Base-by-base conservation (phyloP, 495 filamentous ascomycete species). In the Aspergillus taichungensis region DNA sequence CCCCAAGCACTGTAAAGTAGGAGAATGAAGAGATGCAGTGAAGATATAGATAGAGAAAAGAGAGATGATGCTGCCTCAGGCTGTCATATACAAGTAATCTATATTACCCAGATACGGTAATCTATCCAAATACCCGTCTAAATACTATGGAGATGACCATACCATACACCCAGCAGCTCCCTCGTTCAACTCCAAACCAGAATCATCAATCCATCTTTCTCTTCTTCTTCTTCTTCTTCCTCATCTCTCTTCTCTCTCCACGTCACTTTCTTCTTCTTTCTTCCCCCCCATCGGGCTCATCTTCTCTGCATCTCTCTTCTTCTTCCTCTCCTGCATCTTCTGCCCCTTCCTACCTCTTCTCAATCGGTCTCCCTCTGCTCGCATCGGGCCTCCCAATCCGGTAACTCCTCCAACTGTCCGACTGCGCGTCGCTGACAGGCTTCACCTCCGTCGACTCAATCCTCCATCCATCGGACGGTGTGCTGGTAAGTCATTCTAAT, bases 361-460 rank as follows among this genome's bases (percentile, higher is more conserved):
- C 49, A 39, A 36, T 49, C 46, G 37, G 46, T 48, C 49, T 39
- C 30, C 18, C 28, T 56, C 55, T 37, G 50, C 41, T 53, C 45
- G 48, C 52, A 50, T 56, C 57, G 54, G 59, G 50, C 55, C 52
- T 51, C 54, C 52, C 60, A 64, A 24, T 24, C 18, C 18, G 18
- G 18, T 24, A 24, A 24, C 18, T 24, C 56, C 54, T 57, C 57
- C 49, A 59, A 61, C 34, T 37, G 44, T 40, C 34, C 46, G 37
- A 39, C 45, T 24, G 18, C 18, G 18, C 18, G 18, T 24, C 18
- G 18, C 18, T 24, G 18, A 24, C 18, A 4, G 18, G 18, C 18
- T 24, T 24, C 18, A 24, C 18, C 2, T 24, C 18, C 18, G 1
- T 24, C 18, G 18, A 24, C 18, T 24, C 18, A 24, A 24, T 24